Percentiles rank a stretch among this genome's conserved stretches.
Evolutionary conservation across 306 rosid genomes (phyloP).

Genomic region (Trifolium repens): DNA sequence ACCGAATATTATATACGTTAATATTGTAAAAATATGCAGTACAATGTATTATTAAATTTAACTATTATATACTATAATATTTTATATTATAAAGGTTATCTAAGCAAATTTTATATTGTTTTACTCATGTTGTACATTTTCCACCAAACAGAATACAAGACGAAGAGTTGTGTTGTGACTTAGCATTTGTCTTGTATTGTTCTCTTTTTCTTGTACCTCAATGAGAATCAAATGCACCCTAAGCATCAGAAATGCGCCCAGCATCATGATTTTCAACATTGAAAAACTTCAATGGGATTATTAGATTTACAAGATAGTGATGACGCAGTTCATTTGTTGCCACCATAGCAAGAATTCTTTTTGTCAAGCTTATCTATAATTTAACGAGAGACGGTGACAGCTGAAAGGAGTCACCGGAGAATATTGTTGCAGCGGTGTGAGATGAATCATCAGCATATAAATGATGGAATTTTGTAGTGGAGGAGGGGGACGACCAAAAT

Average conservation of each 20-base stretch:
- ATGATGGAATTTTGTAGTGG: not conserved
- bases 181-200: not conserved
- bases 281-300: not conserved
- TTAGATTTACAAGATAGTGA: not conserved
- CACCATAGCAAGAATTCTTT: not conserved
- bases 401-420: not conserved
- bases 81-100: not conserved
- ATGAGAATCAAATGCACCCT: not conserved
- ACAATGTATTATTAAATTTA: no score
- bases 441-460: not conserved
- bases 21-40: no score
- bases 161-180: not conserved
- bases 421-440: not conserved
- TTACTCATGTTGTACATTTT: not conserved
- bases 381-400: not conserved
- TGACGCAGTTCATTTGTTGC: not conserved
- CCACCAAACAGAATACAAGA: not conserved
- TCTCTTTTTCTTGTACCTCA: not conserved
- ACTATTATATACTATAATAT: not conserved
- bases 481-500: not conserved
- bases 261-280: not conserved
- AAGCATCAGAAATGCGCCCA: not conserved
- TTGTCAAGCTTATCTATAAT: not conserved
- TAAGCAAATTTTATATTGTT: not conserved
- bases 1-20: no score